Conservation (phyloP, 2,329 filamentous ascomycete genomes). For the Chaetomium sp. region DNA sequence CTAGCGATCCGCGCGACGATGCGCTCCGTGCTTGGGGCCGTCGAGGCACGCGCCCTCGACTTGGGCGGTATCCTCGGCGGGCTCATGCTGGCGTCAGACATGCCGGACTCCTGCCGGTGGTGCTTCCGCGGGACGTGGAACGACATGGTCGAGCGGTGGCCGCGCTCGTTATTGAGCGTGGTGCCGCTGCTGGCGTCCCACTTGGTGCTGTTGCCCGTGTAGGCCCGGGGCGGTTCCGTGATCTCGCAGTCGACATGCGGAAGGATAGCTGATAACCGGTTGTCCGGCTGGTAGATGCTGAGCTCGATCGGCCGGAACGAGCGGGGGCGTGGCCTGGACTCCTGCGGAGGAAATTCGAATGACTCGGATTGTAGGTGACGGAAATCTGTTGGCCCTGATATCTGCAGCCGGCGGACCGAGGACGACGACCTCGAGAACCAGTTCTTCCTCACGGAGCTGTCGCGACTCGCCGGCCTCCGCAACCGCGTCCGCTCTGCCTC, state of each 20-base stretch:
- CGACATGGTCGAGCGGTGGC: constrained; percentile 56
- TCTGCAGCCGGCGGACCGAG: constrained; percentile 52
- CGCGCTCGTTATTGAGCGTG: constrained; percentile 46
- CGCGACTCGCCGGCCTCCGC: constrained; percentile 31
- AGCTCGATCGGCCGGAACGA: constrained; percentile 60
- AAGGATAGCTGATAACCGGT: constrained; percentile 57
- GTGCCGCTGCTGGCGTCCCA: constrained; percentile 40
- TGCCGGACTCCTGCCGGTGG: constrained; percentile 40
- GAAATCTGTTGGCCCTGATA: constrained; percentile 63
- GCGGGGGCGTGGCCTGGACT: constrained; percentile 36
- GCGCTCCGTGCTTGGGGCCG: constrained; percentile 51
- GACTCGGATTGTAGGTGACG: constrained; percentile 57
- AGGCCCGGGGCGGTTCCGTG: constrained; percentile 46
- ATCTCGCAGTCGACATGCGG: constrained; percentile 52
- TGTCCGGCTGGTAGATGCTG: constrained; percentile 53
- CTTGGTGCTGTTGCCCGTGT: constrained; percentile 40
- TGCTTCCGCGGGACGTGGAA: constrained; percentile 58
- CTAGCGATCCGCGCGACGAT: constrained; percentile 59
- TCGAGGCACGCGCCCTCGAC: constrained; percentile 49
- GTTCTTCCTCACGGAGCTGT: constrained; percentile 45
- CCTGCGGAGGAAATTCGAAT: constrained; percentile 42
- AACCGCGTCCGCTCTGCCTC: constrained; percentile 26
- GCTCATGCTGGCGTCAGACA: constrained; percentile 38
- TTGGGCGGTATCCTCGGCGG: constrained; percentile 49
- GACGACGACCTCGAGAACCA: constrained; percentile 50